phyloP scores from a whole-genome alignment of 148 eudicot species.

The Nepenthes gracilis region DNA sequence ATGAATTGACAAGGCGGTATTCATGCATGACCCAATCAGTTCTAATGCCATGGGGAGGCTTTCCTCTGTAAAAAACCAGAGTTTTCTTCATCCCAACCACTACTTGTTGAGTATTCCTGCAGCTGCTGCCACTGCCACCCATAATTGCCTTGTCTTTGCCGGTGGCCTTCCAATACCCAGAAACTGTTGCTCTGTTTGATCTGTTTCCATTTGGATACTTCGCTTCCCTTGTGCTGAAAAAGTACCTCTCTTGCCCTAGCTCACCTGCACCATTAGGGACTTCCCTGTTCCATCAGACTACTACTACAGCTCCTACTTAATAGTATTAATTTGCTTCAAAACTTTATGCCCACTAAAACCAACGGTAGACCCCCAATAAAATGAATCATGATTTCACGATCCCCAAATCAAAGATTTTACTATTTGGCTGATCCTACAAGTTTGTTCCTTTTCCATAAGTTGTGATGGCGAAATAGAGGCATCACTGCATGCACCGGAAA shows the following conservation, averaged over 20 bases:
- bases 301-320: no score
- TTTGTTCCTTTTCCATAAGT: no score
- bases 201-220: conserved; percentile 93
- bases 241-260: conserved; percentile 61
- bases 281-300: not conserved
- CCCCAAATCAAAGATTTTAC: no score
- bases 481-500: no score
- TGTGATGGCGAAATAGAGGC: no score
- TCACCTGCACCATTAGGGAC: conserved; percentile 40
- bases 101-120: conserved; percentile 1
- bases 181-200: conserved; percentile 81
- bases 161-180: conserved; percentile 95
- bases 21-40: conserved; percentile 98
- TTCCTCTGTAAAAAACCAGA: conserved; percentile 83
- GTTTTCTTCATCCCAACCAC: conserved; percentile 89
- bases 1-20: conserved; percentile 41
- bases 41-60: conserved; percentile 73
- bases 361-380: no score
- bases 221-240: conserved; percentile 82
- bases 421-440: no score
- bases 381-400: no score
- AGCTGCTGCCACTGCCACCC: conserved; percentile 1
- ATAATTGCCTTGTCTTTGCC: conserved; percentile 68
- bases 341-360: no score
- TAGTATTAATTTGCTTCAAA: no score